phyloP scores from a whole-genome alignment of 2,329 filamentous ascomycete genomes.

The Herpotrichia juniperi region DNA sequence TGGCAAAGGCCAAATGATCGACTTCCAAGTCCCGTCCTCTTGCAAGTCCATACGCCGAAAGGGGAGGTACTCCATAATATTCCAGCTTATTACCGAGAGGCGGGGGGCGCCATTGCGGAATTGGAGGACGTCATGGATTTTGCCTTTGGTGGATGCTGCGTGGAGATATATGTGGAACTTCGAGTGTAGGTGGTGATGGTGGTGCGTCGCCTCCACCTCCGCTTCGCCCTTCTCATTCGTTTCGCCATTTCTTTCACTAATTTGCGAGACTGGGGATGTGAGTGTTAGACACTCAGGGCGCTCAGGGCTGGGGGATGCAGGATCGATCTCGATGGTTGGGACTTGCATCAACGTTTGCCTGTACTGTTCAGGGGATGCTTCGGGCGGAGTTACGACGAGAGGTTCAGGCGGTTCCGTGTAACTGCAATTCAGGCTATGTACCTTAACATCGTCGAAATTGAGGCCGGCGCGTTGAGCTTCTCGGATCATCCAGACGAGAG shows the following conservation, averaged over 20 bases:
- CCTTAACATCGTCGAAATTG: too few relatives aligned
- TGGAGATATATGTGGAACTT: constrained; percentile 64
- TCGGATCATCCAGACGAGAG: too few relatives aligned
- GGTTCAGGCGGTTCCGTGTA: too few relatives aligned
- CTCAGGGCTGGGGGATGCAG: constrained; percentile 26
- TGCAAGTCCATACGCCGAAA: constrained; percentile 82
- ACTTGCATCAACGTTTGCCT: constrained; percentile 13
- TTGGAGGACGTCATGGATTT: constrained; percentile 73
- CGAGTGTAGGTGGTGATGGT: constrained; percentile 17
- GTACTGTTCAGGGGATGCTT: too few relatives aligned
- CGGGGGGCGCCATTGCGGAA: constrained; percentile 60
- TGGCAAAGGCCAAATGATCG: constrained; percentile 80
- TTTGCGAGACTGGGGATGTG: background rate
- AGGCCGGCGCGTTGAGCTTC: too few relatives aligned
- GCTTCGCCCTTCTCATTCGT: background rate
- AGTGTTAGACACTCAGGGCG: background rate
- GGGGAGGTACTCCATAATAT: constrained; percentile 80
- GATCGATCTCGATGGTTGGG: constrained; percentile 41
- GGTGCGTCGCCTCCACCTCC: constrained; percentile 13
- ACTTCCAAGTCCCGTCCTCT: constrained; percentile 75
- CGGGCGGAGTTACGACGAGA: too few relatives aligned
- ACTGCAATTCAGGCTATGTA: too few relatives aligned
- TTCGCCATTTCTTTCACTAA: background rate
- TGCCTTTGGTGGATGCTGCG: constrained; percentile 58
- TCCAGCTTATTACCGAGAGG: constrained; percentile 70